These are phyloP conservation scores for Tetraselmis chui DNA, from an alignment of 139 green algal species.

Conservation along the genomic window DNA sequence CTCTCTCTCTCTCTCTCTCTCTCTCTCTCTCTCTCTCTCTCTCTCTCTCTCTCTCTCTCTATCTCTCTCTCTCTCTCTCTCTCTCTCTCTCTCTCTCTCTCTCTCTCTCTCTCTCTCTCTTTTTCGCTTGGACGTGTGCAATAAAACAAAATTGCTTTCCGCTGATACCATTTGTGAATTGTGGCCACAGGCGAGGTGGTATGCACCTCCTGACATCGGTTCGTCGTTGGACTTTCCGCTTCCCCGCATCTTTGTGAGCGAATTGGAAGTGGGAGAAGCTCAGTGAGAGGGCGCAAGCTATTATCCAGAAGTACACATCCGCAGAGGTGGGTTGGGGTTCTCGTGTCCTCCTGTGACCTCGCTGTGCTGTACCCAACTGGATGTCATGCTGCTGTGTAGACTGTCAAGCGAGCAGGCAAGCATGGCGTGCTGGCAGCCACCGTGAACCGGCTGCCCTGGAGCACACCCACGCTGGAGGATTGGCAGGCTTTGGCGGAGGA, in stretches of 20 bases:
- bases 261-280: neutral
- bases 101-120: too few species aligned
- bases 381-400: too few species aligned
- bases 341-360: too few species aligned
- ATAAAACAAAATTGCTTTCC: too few species aligned
- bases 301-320: neutral
- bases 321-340: neutral
- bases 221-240: neutral
- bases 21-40: too few species aligned
- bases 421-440: neutral
- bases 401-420: neutral
- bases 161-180: too few species aligned
- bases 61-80: too few species aligned
- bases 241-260: neutral
- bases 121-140: too few species aligned
- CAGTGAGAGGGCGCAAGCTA: neutral
- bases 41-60: too few species aligned
- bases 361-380: too few species aligned
- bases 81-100: too few species aligned
- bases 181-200: neutral
- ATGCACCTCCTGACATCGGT: neutral
- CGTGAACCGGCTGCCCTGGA: constrained; percentile 28
- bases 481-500: constrained; percentile 37
- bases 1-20: too few species aligned
- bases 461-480: constrained; percentile 29